Evolutionary conservation across 2,329 filamentous ascomycete genomes (phyloP).

Genomic region (Aspergillus fumigatiaffinis): DNA sequence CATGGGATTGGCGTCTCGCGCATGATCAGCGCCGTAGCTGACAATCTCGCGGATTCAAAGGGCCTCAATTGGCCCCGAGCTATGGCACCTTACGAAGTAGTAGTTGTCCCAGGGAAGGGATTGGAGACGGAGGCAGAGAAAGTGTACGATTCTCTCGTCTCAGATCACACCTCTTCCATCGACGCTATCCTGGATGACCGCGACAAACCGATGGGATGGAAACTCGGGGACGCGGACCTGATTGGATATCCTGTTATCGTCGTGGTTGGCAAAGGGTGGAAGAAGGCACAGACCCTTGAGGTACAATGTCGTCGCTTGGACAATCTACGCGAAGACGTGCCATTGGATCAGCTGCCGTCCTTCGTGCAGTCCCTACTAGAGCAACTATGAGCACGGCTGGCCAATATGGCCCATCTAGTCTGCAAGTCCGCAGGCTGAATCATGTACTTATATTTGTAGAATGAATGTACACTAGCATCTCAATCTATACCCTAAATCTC

Average conservation of each 20-base stretch:
- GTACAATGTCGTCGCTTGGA: slow-evolving; percentile 71
- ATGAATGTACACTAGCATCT: not conserved
- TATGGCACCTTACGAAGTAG: slow-evolving; percentile 79
- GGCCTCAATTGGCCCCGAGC: slow-evolving; percentile 84
- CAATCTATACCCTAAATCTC: not conserved
- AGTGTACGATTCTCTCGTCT: slow-evolving; percentile 61
- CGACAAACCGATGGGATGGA: slow-evolving; percentile 68
- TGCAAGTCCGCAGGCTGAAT: not conserved
- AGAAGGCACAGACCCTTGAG: slow-evolving; percentile 58
- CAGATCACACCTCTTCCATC: slow-evolving; percentile 29
- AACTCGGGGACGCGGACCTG: slow-evolving; percentile 82
- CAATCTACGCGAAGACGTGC: slow-evolving; percentile 55
- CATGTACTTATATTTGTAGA: not conserved
- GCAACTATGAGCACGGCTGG: slow-evolving; percentile 43
- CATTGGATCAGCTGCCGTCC: slow-evolving; percentile 46
- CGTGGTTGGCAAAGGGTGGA: slow-evolving; percentile 71
- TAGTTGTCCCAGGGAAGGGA: slow-evolving; percentile 57
- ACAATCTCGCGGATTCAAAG: slow-evolving; percentile 64
- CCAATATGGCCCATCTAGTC: not conserved
- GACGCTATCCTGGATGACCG: slow-evolving; percentile 76
- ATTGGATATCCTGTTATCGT: slow-evolving; percentile 83
- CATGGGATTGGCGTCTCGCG: slow-evolving; percentile 92
- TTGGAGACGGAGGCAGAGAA: slow-evolving; percentile 48
- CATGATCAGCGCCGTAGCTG: slow-evolving; percentile 80
- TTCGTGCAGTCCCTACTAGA: slow-evolving; percentile 49